Evolutionary conservation across 73 alveolate species (phyloP).

Genomic region (Stentor roeselii): DNA sequence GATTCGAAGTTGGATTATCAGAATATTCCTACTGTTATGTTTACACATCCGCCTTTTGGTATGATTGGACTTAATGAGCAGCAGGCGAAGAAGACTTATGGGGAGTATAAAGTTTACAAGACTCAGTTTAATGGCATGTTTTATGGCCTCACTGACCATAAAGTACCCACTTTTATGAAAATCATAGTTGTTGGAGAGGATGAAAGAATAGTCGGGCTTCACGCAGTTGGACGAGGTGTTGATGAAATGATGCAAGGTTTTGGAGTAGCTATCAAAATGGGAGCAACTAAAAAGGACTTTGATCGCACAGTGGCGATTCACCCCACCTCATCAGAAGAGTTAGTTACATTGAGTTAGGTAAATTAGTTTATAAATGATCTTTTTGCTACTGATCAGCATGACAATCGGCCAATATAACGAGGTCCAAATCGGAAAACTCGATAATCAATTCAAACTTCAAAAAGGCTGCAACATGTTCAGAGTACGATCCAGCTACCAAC

Average conservation of each 20-base stretch:
- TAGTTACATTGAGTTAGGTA: constrained; percentile 42
- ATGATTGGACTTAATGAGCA: constrained; percentile 67
- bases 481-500: neutral
- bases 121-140: constrained; percentile 69
- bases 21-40: constrained; percentile 77
- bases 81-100: constrained; percentile 65
- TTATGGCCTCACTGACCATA: constrained; percentile 67
- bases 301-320: constrained; percentile 93
- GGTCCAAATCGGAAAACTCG: neutral
- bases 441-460: no score
- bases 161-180: constrained; percentile 59
- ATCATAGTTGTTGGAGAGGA: constrained; percentile 60
- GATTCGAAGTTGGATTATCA: constrained; percentile 59
- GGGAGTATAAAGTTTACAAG: constrained; percentile 67
- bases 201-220: constrained; percentile 90
- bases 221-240: constrained; percentile 78
- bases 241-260: constrained; percentile 97
- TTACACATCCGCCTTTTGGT: constrained; percentile 86
- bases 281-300: constrained; percentile 82
- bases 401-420: no score
- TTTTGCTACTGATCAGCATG: no score
- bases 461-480: neutral
- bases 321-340: constrained; percentile 96
- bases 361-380: no score
- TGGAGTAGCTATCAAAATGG: constrained; percentile 92